A percentile compares a stretch with the other conserved stretches of the same genome.
Conservation (phyloP, 371 early-diverging fungal species). For the Fennellomyces sp. region DNA sequence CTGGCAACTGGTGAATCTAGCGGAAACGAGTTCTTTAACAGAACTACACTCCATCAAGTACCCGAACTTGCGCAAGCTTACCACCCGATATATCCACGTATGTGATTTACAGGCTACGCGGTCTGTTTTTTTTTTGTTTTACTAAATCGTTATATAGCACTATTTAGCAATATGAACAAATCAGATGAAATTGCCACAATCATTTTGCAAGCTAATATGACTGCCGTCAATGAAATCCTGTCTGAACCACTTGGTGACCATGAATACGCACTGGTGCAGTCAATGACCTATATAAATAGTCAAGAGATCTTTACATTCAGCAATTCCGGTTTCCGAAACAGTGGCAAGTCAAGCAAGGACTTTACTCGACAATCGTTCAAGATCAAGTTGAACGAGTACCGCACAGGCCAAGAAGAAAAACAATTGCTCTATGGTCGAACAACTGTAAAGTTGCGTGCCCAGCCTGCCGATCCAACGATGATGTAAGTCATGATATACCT, state of each 20-base stretch:
- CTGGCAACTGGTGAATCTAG: constrained; percentile 34
- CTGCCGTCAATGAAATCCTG: constrained; percentile 40
- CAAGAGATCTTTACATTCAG: constrained; percentile 42
- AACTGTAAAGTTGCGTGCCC: constrained; percentile 53
- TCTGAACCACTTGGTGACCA: constrained; percentile 26
- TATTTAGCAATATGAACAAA: constrained; percentile 31
- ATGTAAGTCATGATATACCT: constrained; percentile 27
- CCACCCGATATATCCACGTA: constrained; percentile 32
- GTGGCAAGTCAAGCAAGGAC: constrained; percentile 61
- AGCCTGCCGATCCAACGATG: constrained; percentile 53
- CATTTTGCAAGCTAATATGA: constrained; percentile 41
- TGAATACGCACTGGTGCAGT: constrained; percentile 25
- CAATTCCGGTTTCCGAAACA: constrained; percentile 48
- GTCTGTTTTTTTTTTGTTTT: no score
- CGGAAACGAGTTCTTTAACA: constrained; percentile 50
- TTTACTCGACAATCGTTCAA: constrained; percentile 59
- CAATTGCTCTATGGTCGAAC: constrained; percentile 47
- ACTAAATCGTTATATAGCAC: constrained; percentile 13
- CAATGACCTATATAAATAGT: constrained; percentile 48
- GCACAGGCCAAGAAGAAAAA: constrained; percentile 24
- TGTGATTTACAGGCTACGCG: no score
- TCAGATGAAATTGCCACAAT: constrained; percentile 54
- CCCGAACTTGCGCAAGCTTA: constrained; percentile 49
- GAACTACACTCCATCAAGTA: constrained; percentile 30
- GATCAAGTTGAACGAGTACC: constrained; percentile 49